Percentiles rank a stretch among this genome's conserved stretches.
Conservation (phyloP, 768 basidiomycete genomes). For the Amanita polypyramis region DNA sequence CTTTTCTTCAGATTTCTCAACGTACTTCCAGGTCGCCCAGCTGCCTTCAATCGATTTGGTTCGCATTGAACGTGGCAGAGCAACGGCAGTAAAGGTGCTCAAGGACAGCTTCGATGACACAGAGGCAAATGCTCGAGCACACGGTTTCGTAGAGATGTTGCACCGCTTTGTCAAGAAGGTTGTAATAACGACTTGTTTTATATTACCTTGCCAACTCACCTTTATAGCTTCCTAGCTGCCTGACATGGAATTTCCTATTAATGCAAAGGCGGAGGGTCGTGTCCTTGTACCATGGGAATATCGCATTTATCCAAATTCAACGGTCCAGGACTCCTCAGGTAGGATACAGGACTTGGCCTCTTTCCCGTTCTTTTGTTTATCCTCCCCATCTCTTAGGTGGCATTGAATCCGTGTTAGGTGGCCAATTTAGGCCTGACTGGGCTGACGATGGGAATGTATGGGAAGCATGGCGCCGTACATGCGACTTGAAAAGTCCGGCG, state of each 20-base stretch:
- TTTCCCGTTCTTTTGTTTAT: constrained; percentile 9
- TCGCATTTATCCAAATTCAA: constrained; percentile 59
- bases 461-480: constrained; percentile 93
- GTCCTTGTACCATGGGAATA: constrained; percentile 92
- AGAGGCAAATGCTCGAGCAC: constrained; percentile 70
- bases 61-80: constrained; percentile 58
- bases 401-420: constrained; percentile 46
- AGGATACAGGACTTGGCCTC: constrained; percentile 4
- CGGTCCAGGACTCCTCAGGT: constrained; percentile 36
- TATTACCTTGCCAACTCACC: background rate
- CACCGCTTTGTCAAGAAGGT: constrained; percentile 58
- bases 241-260: constrained; percentile 92
- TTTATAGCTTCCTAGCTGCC: constrained; percentile 46
- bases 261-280: constrained; percentile 88
- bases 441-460: constrained; percentile 73
- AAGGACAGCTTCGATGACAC: constrained; percentile 47
- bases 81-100: constrained; percentile 43
- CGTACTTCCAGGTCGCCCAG: constrained; percentile 43
- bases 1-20: background rate
- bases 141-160: constrained; percentile 69
- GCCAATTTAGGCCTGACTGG: constrained; percentile 78
- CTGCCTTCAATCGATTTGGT: constrained; percentile 83
- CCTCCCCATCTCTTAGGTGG: constrained; percentile 26
- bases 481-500: constrained; percentile 66
- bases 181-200: constrained; percentile 11